Percentiles rank a stretch among this genome's conserved stretches.
Evolutionary conservation across 2,329 filamentous ascomycete genomes (phyloP).

Genomic region (Xylariaceae sp.): DNA sequence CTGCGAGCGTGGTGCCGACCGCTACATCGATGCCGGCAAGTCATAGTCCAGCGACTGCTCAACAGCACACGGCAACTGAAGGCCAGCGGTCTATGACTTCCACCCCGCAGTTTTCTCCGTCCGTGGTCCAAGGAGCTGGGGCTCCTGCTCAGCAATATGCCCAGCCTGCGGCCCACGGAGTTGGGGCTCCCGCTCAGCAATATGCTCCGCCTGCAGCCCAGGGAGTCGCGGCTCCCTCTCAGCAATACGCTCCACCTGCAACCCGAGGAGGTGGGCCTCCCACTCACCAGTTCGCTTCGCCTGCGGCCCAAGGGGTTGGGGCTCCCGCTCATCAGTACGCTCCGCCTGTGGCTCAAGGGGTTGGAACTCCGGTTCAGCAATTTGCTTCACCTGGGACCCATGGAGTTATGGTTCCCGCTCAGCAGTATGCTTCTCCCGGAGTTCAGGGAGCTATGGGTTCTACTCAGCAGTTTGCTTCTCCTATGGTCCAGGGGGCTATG

Average conservation of each 20-base stretch:
- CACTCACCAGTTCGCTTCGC: too few species aligned
- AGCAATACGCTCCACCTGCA: too few species aligned
- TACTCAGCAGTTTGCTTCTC: background rate
- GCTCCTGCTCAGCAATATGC: background rate
- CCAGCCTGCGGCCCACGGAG: background rate
- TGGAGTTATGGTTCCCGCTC: too few species aligned
- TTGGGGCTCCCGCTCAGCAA: background rate
- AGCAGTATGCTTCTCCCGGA: too few species aligned
- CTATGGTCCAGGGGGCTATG: background rate
- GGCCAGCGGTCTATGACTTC: background rate
- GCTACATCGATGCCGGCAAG: background rate
- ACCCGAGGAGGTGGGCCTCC: too few species aligned
- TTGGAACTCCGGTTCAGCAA: background rate
- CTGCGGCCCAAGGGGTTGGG: too few species aligned
- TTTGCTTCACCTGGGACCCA: background rate
- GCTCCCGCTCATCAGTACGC: too few species aligned
- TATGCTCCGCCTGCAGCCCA: too few species aligned
- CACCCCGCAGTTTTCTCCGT: background rate
- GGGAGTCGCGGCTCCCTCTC: too few species aligned
- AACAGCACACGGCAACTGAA: background rate
- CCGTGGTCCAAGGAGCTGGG: background rate
- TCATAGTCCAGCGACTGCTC: background rate
- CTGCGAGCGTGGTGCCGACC: background rate
- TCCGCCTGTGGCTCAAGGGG: too few species aligned
- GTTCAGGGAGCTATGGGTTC: too few species aligned